Conservation (phyloP, 108 stramenopile species). For the Nannochloropsis granulata region DNA sequence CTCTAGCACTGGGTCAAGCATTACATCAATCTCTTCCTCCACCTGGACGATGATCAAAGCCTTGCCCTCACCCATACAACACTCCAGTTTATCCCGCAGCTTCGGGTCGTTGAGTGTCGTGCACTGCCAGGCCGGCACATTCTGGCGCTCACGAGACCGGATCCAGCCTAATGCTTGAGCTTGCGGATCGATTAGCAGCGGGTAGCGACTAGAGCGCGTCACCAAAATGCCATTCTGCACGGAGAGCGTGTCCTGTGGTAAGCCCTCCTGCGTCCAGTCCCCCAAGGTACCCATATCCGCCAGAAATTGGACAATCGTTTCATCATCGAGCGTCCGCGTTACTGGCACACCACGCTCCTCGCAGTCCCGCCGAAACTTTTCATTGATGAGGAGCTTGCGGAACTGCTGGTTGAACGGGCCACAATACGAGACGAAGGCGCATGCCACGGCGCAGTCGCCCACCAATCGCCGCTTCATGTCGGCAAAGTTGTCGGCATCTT, state of each 20-base stretch:
- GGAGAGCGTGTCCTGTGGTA: conserved; percentile 70
- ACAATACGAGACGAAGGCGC: conserved; percentile 73
- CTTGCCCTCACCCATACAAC: conserved; percentile 65
- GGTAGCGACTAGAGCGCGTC: conserved; percentile 56
- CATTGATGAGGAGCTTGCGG: conserved; percentile 55
- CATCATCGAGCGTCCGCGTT: conserved; percentile 49
- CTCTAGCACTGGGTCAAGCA: conserved; percentile 78
- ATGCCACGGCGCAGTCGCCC: conserved; percentile 70
- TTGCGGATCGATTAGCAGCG: conserved; percentile 73
- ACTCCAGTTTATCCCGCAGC: conserved; percentile 68
- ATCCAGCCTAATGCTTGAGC: conserved; percentile 78
- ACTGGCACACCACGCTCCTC: conserved; percentile 58
- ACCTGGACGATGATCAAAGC: conserved; percentile 64
- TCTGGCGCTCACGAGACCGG: conserved; percentile 52
- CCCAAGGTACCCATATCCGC: conserved; percentile 68
- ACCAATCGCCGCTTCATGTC: conserved; percentile 63
- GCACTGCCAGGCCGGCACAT: conserved; percentile 45
- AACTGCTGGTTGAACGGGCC: conserved; percentile 81
- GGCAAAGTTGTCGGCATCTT: conserved; percentile 65
- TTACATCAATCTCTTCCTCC: conserved; percentile 75
- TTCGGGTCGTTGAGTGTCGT: conserved; percentile 53
- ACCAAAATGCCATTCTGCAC: conserved; percentile 80
- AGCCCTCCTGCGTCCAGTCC: conserved; percentile 72
- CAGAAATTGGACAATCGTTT: conserved; percentile 52
- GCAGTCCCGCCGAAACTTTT: conserved; percentile 58